phyloP scores from a whole-genome alignment of 2,329 filamentous ascomycete genomes.

The Talaromyces sp. region DNA sequence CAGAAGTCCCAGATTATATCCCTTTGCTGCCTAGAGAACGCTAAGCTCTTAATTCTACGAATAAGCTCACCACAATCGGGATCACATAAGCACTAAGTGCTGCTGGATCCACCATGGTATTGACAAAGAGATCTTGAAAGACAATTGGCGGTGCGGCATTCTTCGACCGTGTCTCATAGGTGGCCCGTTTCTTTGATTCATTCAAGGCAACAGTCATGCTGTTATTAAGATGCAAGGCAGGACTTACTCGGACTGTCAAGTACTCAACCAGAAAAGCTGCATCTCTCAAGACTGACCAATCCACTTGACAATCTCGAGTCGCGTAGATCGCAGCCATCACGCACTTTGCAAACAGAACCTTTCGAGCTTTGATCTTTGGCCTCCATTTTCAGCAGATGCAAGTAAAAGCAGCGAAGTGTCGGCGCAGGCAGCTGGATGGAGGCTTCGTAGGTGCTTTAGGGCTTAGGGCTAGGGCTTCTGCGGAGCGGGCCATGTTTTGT shows the following conservation, averaged over 20 bases:
- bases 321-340: not conserved
- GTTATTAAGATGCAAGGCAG: not conserved
- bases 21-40: not conserved
- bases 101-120: not conserved
- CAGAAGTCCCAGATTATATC: not conserved
- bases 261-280: not conserved
- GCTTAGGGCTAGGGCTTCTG: conserved; percentile 5
- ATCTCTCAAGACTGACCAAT: not conserved
- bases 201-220: not conserved
- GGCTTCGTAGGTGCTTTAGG: not conserved
- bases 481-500: not conserved
- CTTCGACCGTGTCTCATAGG: not conserved
- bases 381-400: not conserved
- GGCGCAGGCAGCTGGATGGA: too few species aligned
- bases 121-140: too few species aligned
- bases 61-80: not conserved
- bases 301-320: not conserved
- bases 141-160: not conserved
- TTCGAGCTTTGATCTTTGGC: not conserved
- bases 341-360: too few species aligned
- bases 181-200: too few species aligned
- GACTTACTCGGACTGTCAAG: not conserved
- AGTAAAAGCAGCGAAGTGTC: not conserved
- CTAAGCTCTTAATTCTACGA: not conserved
- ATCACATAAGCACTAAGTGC: not conserved